Conservation (phyloP, 331 rosid species). For the Stylosanthes scabra region DNA sequence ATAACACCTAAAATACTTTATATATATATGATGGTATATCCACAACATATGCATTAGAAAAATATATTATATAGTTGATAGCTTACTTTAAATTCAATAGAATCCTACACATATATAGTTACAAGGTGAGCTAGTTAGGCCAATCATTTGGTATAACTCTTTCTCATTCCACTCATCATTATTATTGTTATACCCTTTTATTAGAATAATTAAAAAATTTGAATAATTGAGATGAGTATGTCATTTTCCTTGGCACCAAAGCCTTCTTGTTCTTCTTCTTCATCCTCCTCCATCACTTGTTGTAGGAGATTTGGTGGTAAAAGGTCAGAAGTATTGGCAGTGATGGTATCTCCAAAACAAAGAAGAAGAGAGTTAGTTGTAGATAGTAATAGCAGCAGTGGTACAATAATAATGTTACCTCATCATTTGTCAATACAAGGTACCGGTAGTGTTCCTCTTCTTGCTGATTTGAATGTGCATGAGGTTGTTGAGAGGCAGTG, state of each 20-base stretch:
- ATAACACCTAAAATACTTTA: too few species aligned
- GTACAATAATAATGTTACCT: neutral
- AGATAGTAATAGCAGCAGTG: too few species aligned
- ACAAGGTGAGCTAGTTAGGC: neutral
- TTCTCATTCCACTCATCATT: neutral
- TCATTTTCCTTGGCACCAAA: slow-evolving; percentile 47
- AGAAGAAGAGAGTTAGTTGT: slow-evolving; percentile 10
- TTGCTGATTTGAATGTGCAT: slow-evolving; percentile 60
- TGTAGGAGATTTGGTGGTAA: slow-evolving; percentile 32
- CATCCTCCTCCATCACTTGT: slow-evolving; percentile 27
- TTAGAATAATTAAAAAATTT: neutral
- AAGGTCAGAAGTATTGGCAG: slow-evolving; percentile 50
- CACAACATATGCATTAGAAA: neutral
- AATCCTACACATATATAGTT: neutral
- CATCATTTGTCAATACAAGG: slow-evolving; percentile 58
- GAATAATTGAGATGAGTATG: slow-evolving; percentile 49
- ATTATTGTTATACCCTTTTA: neutral
- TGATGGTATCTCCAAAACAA: slow-evolving; percentile 51
- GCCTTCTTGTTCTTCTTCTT: slow-evolving; percentile 18
- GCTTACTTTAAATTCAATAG: slow-evolving; percentile 7
- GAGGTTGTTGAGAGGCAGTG: slow-evolving; percentile 76
- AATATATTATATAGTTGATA: slow-evolving; percentile 11
- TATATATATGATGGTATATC: neutral
- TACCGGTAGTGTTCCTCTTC: slow-evolving; percentile 33
- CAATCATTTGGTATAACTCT: slow-evolving; percentile 1